phyloP scores from a whole-genome alignment of 352 stramenopile genomes.

The Phytophthora hibernalis region DNA sequence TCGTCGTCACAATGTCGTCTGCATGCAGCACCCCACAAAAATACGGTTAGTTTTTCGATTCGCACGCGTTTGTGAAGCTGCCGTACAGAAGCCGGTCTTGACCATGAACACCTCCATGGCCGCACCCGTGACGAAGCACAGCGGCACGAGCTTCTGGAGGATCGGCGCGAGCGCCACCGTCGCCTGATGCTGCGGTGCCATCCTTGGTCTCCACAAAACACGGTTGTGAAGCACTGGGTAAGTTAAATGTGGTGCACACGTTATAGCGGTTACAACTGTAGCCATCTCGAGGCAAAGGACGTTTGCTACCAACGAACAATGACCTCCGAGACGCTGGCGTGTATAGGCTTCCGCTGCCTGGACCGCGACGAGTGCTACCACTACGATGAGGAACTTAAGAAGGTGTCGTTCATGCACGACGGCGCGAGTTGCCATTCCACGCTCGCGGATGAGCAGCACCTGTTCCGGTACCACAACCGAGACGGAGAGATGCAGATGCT shows the following conservation, averaged over 20 bases:
- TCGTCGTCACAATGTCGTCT: slow-evolving; percentile 88
- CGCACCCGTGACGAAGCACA: slow-evolving; percentile 87
- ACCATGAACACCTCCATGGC: slow-evolving; percentile 92
- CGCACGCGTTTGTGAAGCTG: neutral
- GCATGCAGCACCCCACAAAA: slow-evolving; percentile 17
- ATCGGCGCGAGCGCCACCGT: slow-evolving; percentile 73
- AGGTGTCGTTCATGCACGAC: slow-evolving; percentile 43
- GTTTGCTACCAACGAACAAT: slow-evolving; percentile 16
- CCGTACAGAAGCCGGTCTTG: slow-evolving; percentile 88
- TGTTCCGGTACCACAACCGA: slow-evolving; percentile 50
- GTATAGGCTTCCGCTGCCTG: slow-evolving; percentile 58
- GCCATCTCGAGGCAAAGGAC: slow-evolving; percentile 20
- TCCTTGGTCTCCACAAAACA: slow-evolving; percentile 7
- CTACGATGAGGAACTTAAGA: slow-evolving; percentile 57
- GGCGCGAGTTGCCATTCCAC: slow-evolving; percentile 44
- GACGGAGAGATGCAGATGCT: slow-evolving; percentile 46
- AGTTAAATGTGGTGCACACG: neutral
- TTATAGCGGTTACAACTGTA: slow-evolving; percentile 12
- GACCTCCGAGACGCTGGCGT: slow-evolving; percentile 25
- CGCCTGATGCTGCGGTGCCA: slow-evolving; percentile 35
- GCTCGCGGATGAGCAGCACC: slow-evolving; percentile 36
- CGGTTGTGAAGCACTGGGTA: slow-evolving; percentile 7
- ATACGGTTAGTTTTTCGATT: slow-evolving; percentile 13
- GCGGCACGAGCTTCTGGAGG: slow-evolving; percentile 82
- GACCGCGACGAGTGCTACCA: slow-evolving; percentile 70